phyloP scores from a whole-genome alignment of 768 basidiomycete species.

The Auricularia sp. region DNA sequence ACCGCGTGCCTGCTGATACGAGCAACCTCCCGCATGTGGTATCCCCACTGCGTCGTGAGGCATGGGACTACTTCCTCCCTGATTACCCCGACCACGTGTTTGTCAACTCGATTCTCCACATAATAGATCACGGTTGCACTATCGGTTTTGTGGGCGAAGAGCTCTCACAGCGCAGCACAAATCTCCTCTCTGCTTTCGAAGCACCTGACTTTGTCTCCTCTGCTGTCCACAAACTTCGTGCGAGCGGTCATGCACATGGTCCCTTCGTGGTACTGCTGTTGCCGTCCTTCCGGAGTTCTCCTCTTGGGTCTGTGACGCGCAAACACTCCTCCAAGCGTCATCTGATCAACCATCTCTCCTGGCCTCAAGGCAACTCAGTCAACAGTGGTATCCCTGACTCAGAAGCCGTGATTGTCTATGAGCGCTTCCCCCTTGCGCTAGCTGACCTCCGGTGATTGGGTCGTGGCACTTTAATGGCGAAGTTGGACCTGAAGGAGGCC shows the following conservation, averaged over 20 bases:
- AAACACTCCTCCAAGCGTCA: no score
- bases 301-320: no score
- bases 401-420: slow-evolving; percentile 22
- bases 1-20: background rate
- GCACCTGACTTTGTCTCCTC: no score
- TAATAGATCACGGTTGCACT: background rate
- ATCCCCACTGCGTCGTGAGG: background rate
- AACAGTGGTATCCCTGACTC: slow-evolving; percentile 15
- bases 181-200: background rate
- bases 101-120: background rate
- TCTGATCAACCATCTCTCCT: background rate
- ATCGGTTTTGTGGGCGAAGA: background rate
- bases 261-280: no score
- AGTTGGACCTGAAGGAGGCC: slow-evolving; percentile 9
- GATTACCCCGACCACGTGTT: background rate
- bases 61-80: background rate
- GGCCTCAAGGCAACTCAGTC: background rate
- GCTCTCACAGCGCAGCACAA: background rate
- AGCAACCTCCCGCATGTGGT: background rate
- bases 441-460: slow-evolving; percentile 11
- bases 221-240: no score
- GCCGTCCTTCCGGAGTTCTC: no score
- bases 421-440: slow-evolving; percentile 14
- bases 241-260: no score
- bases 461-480: no score